phyloP scores from a whole-genome alignment of 352 stramenopile species.

The Phytophthora chlamydospora region DNA sequence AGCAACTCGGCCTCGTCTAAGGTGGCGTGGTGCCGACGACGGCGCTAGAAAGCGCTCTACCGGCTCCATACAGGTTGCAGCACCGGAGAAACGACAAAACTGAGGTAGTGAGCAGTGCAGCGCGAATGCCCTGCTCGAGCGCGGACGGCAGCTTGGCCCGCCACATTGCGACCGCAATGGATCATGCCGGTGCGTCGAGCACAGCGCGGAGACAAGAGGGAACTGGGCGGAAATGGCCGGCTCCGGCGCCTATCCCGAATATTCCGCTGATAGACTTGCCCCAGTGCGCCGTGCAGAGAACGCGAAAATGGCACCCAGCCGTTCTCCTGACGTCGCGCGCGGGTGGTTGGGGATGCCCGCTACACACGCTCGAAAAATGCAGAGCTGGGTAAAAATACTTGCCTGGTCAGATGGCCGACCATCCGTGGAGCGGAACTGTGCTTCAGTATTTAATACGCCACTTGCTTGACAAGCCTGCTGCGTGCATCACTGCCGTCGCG shows the following conservation, averaged over 20 bases:
- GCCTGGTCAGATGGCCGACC: not conserved
- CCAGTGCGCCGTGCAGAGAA: conserved; percentile 20
- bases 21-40: too few relatives aligned
- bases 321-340: conserved; percentile 12
- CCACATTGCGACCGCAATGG: conserved; percentile 1
- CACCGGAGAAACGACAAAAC: too few relatives aligned
- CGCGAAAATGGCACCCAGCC: conserved; percentile 16
- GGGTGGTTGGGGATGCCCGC: conserved; percentile 12
- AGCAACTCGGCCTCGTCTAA: too few relatives aligned
- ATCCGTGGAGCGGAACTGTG: not conserved
- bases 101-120: not conserved
- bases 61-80: too few relatives aligned
- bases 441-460: conserved; percentile 35
- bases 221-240: conserved; percentile 25
- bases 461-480: conserved; percentile 3
- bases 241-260: conserved; percentile 22
- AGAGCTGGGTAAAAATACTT: conserved; percentile 20
- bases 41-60: too few relatives aligned
- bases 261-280: conserved; percentile 12
- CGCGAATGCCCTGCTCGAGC: not conserved
- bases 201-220: conserved; percentile 14
- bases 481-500: not conserved
- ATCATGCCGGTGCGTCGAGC: conserved; percentile 14
- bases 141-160: too few relatives aligned
- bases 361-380: conserved; percentile 21